Percentiles rank a stretch among this genome's conserved stretches.
These are phyloP conservation scores for Ceratobasidium sp. DNA, from an alignment of 1,284 basidiomycete genomes.

Conservation along the genomic window DNA sequence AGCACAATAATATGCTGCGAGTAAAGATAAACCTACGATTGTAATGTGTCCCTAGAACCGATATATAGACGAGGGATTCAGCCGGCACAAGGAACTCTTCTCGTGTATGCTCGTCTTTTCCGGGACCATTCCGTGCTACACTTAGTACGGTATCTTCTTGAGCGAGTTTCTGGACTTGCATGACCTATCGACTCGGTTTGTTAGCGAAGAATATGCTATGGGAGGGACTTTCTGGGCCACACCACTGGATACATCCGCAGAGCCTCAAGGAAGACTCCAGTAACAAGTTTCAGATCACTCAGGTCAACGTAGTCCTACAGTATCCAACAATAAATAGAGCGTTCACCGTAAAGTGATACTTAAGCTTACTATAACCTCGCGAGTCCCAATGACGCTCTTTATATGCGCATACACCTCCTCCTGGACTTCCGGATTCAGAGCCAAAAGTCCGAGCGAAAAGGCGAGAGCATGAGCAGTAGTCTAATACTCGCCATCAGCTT, in stretches of 20 bases:
- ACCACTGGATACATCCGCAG: slow-evolving; percentile 41
- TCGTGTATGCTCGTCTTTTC: not conserved
- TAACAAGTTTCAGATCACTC: slow-evolving; percentile 19
- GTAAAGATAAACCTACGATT: not conserved
- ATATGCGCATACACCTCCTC: slow-evolving; percentile 33
- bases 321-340: not conserved
- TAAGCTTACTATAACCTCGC: not conserved
- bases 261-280: slow-evolving; percentile 21
- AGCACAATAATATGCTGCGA: too few species aligned
- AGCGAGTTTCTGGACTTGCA: not conserved
- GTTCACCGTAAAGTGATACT: not conserved
- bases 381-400: slow-evolving; percentile 3
- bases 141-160: not conserved
- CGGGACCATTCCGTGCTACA: not conserved
- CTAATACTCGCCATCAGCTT: not conserved
- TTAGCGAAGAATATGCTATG: not conserved
- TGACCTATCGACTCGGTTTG: not conserved
- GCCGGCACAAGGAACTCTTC: slow-evolving; percentile 5
- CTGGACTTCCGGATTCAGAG: slow-evolving; percentile 23
- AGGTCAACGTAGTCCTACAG: slow-evolving; percentile 38
- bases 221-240: not conserved
- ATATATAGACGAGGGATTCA: not conserved
- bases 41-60: not conserved
- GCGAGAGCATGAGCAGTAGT: slow-evolving; percentile 41
- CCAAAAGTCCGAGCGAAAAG: slow-evolving; percentile 29